These are phyloP conservation scores for Ogataea salicorniae DNA, from an alignment of 805 yeast species.

Conservation along the genomic window DNA sequence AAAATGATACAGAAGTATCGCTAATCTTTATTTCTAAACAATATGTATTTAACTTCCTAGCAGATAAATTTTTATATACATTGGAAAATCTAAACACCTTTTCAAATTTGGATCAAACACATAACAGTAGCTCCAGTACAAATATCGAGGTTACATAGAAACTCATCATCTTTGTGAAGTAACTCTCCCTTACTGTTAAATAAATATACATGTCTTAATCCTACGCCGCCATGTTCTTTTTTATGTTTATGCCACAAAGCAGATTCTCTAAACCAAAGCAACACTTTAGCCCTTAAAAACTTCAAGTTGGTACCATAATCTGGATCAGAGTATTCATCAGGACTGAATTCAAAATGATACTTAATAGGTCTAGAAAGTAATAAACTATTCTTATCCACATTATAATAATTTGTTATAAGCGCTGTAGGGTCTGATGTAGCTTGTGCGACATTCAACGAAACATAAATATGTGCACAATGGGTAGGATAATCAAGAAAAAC, in stretches of 20 bases:
- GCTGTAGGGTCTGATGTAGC: constrained; percentile 13
- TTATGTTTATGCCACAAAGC: constrained; percentile 23
- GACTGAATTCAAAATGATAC: constrained; percentile 74
- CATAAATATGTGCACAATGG: constrained; percentile 71
- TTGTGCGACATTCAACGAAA: constrained; percentile 39
- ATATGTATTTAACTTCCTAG: too few relatives aligned
- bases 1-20: too few relatives aligned
- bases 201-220: constrained; percentile 30
- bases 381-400: constrained; percentile 8
- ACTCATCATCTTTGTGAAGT: constrained; percentile 37
- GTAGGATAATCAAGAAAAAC: constrained; percentile 68
- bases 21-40: too few relatives aligned
- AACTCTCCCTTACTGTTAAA: constrained; percentile 30
- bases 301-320: constrained; percentile 67
- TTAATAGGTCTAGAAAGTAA: constrained; percentile 35
- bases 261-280: constrained; percentile 48
- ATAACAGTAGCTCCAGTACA: constrained; percentile 46
- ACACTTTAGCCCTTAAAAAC: constrained; percentile 53
- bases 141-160: constrained; percentile 46
- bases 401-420: not conserved
- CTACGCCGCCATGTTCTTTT: constrained; percentile 7
- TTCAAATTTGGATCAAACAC: constrained; percentile 27
- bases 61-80: too few relatives aligned
- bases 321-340: constrained; percentile 71
- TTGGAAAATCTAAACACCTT: constrained; percentile 4